phyloP scores from a whole-genome alignment of 1,284 basidiomycete species.

The Sporisorium scitamineum region DNA sequence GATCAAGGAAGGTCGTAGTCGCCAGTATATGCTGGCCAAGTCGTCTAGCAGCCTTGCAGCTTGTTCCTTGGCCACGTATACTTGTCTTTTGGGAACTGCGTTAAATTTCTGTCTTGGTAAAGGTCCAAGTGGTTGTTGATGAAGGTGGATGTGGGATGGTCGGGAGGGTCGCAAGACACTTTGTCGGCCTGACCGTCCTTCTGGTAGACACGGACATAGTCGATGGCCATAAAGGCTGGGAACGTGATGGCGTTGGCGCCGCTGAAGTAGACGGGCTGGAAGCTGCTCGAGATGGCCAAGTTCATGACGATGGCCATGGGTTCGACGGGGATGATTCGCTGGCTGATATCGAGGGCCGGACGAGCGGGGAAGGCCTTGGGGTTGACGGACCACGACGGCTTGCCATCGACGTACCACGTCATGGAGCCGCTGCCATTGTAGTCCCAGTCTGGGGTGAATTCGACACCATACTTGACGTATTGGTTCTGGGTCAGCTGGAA shows the following conservation, averaged over 20 bases:
- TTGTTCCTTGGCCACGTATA: slow-evolving; percentile 61
- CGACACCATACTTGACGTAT: slow-evolving; percentile 63
- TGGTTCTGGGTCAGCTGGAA: slow-evolving; percentile 48
- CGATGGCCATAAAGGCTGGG: slow-evolving; percentile 58
- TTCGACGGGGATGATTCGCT: slow-evolving; percentile 62
- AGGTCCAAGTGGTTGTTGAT: slow-evolving; percentile 61
- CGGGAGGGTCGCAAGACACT: slow-evolving; percentile 59
- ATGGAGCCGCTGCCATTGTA: slow-evolving; percentile 57
- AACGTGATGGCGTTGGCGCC: slow-evolving; percentile 44
- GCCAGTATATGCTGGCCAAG: neutral
- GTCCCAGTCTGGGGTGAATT: slow-evolving; percentile 65
- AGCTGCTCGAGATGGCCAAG: slow-evolving; percentile 61
- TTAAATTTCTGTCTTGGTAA: slow-evolving; percentile 65
- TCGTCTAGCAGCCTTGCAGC: slow-evolving; percentile 45
- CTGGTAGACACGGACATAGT: slow-evolving; percentile 66
- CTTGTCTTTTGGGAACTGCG: slow-evolving; percentile 49
- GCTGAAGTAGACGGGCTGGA: slow-evolving; percentile 60
- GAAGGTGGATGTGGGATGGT: slow-evolving; percentile 65
- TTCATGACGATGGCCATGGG: slow-evolving; percentile 67
- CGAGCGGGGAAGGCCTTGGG: slow-evolving; percentile 44
- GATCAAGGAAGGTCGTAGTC: neutral
- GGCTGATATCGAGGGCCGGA: slow-evolving; percentile 48
- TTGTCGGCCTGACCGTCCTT: slow-evolving; percentile 47
- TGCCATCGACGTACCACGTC: slow-evolving; percentile 66
- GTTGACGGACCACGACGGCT: slow-evolving; percentile 63